Evolutionary conservation across 2,329 filamentous ascomycete species (phyloP), one percentile per base, ranked within the genome.

Genomic region (Fusarium robinianum): DNA sequence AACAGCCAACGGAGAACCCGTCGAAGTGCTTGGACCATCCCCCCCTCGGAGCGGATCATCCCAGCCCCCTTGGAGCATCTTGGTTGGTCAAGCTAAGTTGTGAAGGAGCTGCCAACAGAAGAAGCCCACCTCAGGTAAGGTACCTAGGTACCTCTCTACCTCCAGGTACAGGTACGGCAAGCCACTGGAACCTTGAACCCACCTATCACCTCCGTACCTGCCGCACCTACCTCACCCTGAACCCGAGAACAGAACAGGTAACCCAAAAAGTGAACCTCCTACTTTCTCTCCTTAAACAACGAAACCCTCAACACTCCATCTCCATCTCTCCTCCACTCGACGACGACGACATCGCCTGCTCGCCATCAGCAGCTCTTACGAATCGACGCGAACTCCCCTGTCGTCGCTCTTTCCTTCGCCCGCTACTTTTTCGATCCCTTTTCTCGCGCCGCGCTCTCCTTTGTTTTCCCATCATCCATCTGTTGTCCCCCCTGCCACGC

Each of bases 201-300:
- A n/a, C n/a, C n/a, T n/a, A n/a, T n/a, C n/a, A 39, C 29, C 42
- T 40, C 46, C 43, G 42, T 46, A 46, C 41, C 35, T 35, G 18
- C 11, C 29, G 35, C 40, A 35, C 32, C 15, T 26, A 35, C 43
- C 37, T 46, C n/a, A 33, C 44, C 32, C 37, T 41, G 32, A 15
- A 26, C 16, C 55, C 46, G 51, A 43, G 53, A 64, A 64, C 58
- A 67, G 61, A 65, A 67, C 64, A 67, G 60, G 60, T 67, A 61
- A 60, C 64, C 65, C 53, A 57, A 58, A 63, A 58, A 60, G 57
- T 60, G 50, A 63, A 49, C 49, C 57, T 46, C 48, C 46, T 43
- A 36, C 41, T 44, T 41, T 62, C 55, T n/a, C n/a, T 56, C 53
- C 59, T 57, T 59, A 51, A 56, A 49, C 51, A 57, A 59, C 58